Conservation (phyloP, 2,329 filamentous ascomycete species). For the Verticillium tricorpus region DNA sequence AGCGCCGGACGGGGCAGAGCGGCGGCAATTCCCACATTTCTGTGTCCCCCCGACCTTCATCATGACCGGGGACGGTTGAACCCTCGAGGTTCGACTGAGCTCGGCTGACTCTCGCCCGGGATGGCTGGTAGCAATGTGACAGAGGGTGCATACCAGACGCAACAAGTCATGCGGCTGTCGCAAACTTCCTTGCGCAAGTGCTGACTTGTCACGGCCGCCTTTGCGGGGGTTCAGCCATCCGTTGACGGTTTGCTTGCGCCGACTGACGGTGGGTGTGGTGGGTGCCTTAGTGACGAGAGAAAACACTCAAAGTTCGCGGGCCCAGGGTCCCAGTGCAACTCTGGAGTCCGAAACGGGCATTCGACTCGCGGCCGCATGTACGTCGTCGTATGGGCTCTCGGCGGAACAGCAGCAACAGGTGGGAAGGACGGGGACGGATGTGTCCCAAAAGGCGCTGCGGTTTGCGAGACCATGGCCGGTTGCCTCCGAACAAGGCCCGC, state of each 20-base stretch:
- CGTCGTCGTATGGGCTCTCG: background rate
- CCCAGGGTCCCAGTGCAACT: background rate
- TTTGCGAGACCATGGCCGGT: background rate
- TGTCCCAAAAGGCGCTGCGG: background rate
- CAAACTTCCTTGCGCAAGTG: slow-evolving; percentile 9
- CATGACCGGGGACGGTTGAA: slow-evolving; percentile 3
- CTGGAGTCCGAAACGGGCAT: background rate
- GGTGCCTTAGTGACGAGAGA: background rate
- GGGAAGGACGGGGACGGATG: background rate
- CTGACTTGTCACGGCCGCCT: slow-evolving; percentile 5
- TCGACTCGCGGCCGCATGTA: background rate
- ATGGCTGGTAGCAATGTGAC: slow-evolving; percentile 5
- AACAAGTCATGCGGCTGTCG: slow-evolving; percentile 10
- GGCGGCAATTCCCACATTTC: background rate
- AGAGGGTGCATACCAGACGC: slow-evolving; percentile 4
- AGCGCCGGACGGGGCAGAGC: background rate
- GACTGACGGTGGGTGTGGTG: background rate
- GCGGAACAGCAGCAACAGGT: background rate
- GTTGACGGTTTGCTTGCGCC: background rate
- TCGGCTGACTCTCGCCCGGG: background rate
- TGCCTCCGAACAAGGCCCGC: background rate
- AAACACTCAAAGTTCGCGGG: background rate
- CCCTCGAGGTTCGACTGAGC: slow-evolving; percentile 6
- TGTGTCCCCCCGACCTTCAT: background rate
- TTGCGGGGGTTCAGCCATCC: background rate